These are phyloP conservation scores for Amanita rubescens DNA, from an alignment of 768 basidiomycete genomes.

Conservation along the genomic window DNA sequence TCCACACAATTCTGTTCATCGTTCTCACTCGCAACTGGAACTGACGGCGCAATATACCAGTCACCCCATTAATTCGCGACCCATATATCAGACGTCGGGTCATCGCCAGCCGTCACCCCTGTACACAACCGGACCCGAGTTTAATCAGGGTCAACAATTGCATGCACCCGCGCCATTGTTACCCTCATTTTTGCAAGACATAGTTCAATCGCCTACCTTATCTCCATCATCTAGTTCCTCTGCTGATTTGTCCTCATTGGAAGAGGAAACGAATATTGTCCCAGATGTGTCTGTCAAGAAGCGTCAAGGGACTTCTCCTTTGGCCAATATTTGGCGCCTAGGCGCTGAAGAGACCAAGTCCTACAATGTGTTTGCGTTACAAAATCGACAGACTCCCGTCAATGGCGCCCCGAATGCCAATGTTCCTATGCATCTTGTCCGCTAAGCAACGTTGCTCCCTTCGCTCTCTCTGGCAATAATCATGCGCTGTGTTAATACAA, in stretches of 20 bases:
- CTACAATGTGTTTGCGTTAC: constrained; percentile 42
- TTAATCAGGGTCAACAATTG: constrained; percentile 16
- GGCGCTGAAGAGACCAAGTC: constrained; percentile 65
- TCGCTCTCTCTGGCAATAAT: not conserved
- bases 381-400: constrained; percentile 31
- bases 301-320: constrained; percentile 11
- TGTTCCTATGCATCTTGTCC: not conserved
- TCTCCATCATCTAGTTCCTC: constrained; percentile 62
- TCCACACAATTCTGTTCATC: constrained; percentile 32
- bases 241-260: constrained; percentile 57
- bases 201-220: constrained; percentile 59
- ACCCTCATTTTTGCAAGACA: constrained; percentile 74
- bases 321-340: constrained; percentile 55
- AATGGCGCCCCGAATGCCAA: constrained; percentile 31
- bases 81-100: constrained; percentile 69
- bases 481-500: not conserved
- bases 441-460: not conserved
- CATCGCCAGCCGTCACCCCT: constrained; percentile 34
- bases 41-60: constrained; percentile 35
- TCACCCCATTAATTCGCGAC: constrained; percentile 25
- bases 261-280: constrained; percentile 36
- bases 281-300: constrained; percentile 16
- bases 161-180: constrained; percentile 48
- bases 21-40: constrained; percentile 46
- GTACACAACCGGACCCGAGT: constrained; percentile 29